Percentiles rank a stretch among this genome's conserved stretches.
phyloP scores from a whole-genome alignment of 23 red algal species.

The Cyanidiococcus yangmingshanensis region DNA sequence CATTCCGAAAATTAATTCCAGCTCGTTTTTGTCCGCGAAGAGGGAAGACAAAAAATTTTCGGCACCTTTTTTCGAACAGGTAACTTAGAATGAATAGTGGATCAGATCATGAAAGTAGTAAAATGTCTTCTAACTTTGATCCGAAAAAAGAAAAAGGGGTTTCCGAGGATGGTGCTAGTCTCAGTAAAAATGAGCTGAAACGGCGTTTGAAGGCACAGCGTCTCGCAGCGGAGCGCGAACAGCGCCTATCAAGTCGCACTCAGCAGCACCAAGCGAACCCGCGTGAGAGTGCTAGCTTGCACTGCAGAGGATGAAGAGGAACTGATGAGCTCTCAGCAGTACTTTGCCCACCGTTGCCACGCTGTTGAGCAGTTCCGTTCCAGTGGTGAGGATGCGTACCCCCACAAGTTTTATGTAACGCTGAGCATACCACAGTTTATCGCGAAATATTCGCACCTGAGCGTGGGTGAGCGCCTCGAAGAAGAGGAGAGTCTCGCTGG shows the following conservation, averaged over 20 bases:
- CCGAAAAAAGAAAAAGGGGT: background rate
- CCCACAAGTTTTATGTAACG: constrained; percentile 79
- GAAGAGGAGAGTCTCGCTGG: constrained; percentile 47
- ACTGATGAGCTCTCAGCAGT: constrained; percentile 68
- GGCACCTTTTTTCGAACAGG: too few relatives aligned
- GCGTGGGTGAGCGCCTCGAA: constrained; percentile 46
- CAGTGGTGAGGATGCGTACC: constrained; percentile 52
- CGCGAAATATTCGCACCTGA: constrained; percentile 35
- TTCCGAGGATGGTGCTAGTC: background rate
- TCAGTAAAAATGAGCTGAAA: constrained; percentile 82
- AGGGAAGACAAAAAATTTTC: too few relatives aligned
- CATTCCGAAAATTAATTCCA: too few relatives aligned
- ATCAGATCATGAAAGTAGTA: too few relatives aligned
- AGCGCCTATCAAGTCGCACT: constrained; percentile 12
- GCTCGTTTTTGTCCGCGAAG: too few relatives aligned
- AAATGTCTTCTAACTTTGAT: too few relatives aligned
- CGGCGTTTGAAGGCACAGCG: constrained; percentile 59
- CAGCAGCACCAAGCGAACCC: background rate
- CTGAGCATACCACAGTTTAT: constrained; percentile 63
- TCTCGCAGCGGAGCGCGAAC: constrained; percentile 43
- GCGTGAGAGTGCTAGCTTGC: background rate
- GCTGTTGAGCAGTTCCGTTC: constrained; percentile 30
- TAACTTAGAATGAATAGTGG: too few relatives aligned
- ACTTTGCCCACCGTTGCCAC: constrained; percentile 51
- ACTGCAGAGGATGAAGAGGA: constrained; percentile 50